Conservation (phyloP, 2,329 filamentous ascomycete genomes). For the Arthrocladium fulminans region DNA sequence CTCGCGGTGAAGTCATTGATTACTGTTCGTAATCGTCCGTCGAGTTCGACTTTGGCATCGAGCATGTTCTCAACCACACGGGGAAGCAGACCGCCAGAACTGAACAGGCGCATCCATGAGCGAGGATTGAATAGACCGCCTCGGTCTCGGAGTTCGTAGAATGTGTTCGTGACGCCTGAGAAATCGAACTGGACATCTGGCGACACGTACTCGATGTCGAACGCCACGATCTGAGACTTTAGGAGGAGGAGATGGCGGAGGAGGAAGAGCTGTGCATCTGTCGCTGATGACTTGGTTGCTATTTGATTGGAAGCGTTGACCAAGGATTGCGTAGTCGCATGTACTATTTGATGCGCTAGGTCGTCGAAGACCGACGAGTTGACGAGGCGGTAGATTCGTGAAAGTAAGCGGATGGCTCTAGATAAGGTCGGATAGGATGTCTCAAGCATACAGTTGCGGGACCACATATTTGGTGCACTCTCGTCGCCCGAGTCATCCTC, state of each 20-base stretch:
- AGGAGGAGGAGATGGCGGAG: constrained; percentile 90
- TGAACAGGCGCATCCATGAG: constrained; percentile 52
- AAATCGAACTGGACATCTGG: constrained; percentile 60
- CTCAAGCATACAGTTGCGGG: constrained; percentile 15
- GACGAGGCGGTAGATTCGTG: constrained; percentile 60
- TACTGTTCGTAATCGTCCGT: constrained; percentile 51
- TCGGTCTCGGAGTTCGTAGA: constrained; percentile 57
- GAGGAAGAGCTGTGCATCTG: constrained; percentile 81
- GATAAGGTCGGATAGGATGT: constrained; percentile 52
- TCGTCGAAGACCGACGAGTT: constrained; percentile 64
- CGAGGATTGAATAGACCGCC: constrained; percentile 58
- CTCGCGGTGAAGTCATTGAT: constrained; percentile 59
- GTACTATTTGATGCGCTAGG: constrained; percentile 71
- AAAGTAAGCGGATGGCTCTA: constrained; percentile 60
- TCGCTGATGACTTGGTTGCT: constrained; percentile 38
- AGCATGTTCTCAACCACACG: constrained; percentile 63
- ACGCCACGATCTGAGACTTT: constrained; percentile 90
- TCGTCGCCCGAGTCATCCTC: constrained; percentile 41
- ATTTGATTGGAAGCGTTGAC: constrained; percentile 66
- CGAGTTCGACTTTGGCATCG: constrained; percentile 60
- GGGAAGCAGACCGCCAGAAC: constrained; percentile 47
- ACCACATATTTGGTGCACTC: constrained; percentile 12
- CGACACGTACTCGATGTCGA: constrained; percentile 75
- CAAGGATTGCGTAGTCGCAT: constrained; percentile 78
- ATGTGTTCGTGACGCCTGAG: constrained; percentile 55